These are phyloP conservation scores for Besnoitia besnoiti DNA, from an alignment of 169 alveolate species.

Conservation along the genomic window DNA sequence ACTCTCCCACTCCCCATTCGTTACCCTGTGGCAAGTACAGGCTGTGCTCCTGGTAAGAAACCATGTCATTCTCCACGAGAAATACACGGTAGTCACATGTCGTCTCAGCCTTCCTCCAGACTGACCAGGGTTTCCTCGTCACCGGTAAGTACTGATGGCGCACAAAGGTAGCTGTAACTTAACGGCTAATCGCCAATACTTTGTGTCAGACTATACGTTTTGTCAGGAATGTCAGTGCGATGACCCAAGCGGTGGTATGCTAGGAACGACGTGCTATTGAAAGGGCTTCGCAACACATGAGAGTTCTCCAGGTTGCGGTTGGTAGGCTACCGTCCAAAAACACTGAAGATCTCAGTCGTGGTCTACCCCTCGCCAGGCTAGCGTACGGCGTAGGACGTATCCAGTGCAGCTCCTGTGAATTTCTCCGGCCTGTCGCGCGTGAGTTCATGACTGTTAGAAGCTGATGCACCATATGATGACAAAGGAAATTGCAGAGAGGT, in stretches of 20 bases:
- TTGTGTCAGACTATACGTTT: constrained; percentile 46
- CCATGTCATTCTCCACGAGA: too few species aligned
- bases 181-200: too few species aligned
- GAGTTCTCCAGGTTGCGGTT: constrained; percentile 55
- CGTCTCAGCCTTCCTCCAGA: constrained; percentile 54
- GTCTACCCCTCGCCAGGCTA: constrained; percentile 3
- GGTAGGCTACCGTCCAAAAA: constrained; percentile 46
- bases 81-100: background rate
- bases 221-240: constrained; percentile 64
- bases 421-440: constrained; percentile 51
- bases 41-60: constrained; percentile 37
- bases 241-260: constrained; percentile 55
- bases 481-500: constrained; percentile 9
- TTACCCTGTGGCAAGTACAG: background rate
- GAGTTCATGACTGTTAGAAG: background rate
- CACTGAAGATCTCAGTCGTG: background rate
- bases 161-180: background rate
- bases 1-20: background rate
- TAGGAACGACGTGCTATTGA: background rate
- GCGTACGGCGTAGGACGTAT: constrained; percentile 67
- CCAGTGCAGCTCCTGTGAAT: constrained; percentile 64
- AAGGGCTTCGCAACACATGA: background rate
- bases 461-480: background rate
- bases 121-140: constrained; percentile 62
- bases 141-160: constrained; percentile 39